phyloP scores from a whole-genome alignment of 108 stramenopile genomes.

The Nitzschia sp. region DNA sequence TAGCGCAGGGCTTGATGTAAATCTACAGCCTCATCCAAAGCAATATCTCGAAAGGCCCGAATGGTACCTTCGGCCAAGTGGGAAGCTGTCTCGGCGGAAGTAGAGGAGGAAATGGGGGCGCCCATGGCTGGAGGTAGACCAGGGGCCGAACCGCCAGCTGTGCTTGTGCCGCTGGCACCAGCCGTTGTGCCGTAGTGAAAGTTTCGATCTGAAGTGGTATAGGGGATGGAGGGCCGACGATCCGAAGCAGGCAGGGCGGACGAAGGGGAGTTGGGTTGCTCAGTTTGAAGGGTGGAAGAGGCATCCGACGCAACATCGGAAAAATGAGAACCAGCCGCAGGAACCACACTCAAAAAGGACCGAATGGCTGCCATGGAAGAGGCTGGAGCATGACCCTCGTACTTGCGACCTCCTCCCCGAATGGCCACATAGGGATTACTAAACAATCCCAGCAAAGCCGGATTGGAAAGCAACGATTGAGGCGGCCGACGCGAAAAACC shows the following conservation, averaged over 20 bases:
- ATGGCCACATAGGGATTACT: conserved; percentile 39
- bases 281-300: conserved; percentile 3
- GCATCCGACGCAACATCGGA: not conserved
- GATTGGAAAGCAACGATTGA: conserved; percentile 5
- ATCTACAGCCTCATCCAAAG: conserved; percentile 77
- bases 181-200: not conserved
- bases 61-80: conserved; percentile 81
- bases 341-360: conserved; percentile 18
- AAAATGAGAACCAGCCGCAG: not conserved
- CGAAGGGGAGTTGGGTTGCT: not conserved
- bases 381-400: conserved; percentile 4
- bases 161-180: not conserved
- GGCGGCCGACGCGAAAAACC: not conserved
- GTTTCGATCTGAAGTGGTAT: not conserved
- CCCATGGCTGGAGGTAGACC: not conserved
- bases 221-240: not conserved
- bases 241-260: not conserved
- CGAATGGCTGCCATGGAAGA: conserved; percentile 37
- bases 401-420: conserved; percentile 22
- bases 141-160: too few relatives aligned
- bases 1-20: conserved; percentile 65
- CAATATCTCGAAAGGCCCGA: conserved; percentile 78
- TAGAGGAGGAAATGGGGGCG: not conserved
- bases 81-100: conserved; percentile 59
- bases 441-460: conserved; percentile 24